These are phyloP conservation scores for Sicyos baderoa DNA, from an alignment of 306 rosid species.

Conservation along the genomic window DNA sequence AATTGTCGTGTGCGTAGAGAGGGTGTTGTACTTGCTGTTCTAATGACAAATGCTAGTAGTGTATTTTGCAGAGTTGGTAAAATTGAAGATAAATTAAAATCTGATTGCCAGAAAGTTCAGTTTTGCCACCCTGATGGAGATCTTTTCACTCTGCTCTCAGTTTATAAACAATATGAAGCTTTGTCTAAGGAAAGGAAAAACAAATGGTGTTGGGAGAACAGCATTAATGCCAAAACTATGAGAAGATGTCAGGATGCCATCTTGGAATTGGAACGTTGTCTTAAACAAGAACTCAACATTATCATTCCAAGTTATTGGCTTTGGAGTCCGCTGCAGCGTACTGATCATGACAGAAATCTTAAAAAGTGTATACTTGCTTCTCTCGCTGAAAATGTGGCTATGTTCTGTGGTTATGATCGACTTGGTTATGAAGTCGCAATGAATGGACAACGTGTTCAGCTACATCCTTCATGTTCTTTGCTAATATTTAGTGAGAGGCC, in stretches of 20 bases:
- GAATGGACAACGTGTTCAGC: slow-evolving; percentile 61
- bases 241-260: slow-evolving; percentile 82
- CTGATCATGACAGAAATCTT: slow-evolving; percentile 40
- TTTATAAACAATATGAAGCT: slow-evolving; percentile 75
- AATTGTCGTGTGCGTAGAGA: slow-evolving; percentile 47
- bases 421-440: slow-evolving; percentile 87
- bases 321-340: slow-evolving; percentile 53
- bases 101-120: slow-evolving; percentile 75
- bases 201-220: slow-evolving; percentile 89
- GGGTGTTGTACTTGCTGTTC: slow-evolving; percentile 79
- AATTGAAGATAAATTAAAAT: slow-evolving; percentile 57
- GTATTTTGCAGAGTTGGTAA: slow-evolving; percentile 86
- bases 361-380: slow-evolving; percentile 71
- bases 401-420: slow-evolving; percentile 68
- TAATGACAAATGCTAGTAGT: slow-evolving; percentile 83
- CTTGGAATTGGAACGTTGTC: slow-evolving; percentile 63
- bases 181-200: slow-evolving; percentile 43
- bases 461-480: slow-evolving; percentile 90
- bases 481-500: slow-evolving; percentile 71
- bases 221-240: slow-evolving; percentile 88
- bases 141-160: slow-evolving; percentile 87
- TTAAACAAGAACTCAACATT: slow-evolving; percentile 47
- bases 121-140: slow-evolving; percentile 90
- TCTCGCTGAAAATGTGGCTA: slow-evolving; percentile 81
- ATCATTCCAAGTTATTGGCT: slow-evolving; percentile 58